Conservation (phyloP, 306 rosid genomes). For the Inga leiocalycina region DNA sequence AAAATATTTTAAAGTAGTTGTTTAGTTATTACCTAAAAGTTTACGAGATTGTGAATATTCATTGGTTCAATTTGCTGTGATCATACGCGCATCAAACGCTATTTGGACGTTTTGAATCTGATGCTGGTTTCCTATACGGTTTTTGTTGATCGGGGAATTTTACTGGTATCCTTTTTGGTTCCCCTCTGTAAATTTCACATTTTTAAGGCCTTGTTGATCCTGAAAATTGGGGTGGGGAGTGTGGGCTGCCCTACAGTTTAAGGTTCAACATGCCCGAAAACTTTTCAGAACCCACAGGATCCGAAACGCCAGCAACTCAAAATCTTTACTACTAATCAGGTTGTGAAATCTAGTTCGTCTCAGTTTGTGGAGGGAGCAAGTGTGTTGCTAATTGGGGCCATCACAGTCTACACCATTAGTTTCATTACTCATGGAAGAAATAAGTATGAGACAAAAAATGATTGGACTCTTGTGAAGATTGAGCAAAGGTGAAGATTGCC, state of each 20-base stretch:
- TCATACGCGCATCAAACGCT: neutral
- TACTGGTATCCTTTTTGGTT: neutral
- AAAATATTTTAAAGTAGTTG: neutral
- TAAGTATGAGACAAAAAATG: conserved; percentile 36
- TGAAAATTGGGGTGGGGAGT: conserved; percentile 77
- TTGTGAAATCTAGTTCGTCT: conserved; percentile 44
- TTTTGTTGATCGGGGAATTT: neutral
- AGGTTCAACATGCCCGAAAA: conserved; percentile 94
- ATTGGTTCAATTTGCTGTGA: too few relatives aligned
- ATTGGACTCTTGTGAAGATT: conserved; percentile 74
- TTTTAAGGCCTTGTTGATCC: neutral
- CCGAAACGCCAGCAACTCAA: conserved; percentile 59
- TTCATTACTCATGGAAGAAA: conserved; percentile 60
- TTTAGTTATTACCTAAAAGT: neutral
- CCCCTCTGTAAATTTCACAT: neutral
- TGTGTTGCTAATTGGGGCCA: conserved; percentile 71
- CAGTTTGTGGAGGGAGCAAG: conserved; percentile 69
- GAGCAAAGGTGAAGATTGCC: conserved; percentile 51
- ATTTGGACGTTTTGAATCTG: neutral
- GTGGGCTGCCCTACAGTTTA: conserved; percentile 89
- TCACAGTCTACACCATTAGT: conserved; percentile 74
- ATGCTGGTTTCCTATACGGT: neutral
- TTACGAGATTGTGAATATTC: too few relatives aligned
- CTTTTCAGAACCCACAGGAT: conserved; percentile 80
- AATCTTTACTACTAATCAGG: conserved; percentile 69